Percentiles rank a stretch among this genome's conserved stretches.
These are phyloP conservation scores for Panicum miliaceum DNA, from an alignment of 176 grass and related monocot species.

Conservation along the genomic window DNA sequence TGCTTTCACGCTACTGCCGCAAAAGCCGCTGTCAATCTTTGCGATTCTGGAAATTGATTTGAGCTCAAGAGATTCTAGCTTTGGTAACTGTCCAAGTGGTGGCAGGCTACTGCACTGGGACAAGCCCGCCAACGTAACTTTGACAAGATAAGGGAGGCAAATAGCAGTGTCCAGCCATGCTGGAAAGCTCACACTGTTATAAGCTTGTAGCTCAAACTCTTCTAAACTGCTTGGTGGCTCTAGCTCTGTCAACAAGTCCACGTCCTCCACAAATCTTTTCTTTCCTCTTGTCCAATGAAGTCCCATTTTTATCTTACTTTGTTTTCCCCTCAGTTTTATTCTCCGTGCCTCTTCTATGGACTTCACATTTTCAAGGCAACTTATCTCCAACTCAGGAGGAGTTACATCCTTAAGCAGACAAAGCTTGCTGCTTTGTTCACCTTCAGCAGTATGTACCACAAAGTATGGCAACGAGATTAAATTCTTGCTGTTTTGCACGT, in stretches of 20 bases:
- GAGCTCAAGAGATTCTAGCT: background rate
- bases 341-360: background rate
- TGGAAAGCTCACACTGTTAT: conserved; percentile 19
- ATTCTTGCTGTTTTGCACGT: background rate
- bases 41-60: background rate
- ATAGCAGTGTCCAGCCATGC: background rate
- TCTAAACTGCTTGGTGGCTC: background rate
- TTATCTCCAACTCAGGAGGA: background rate
- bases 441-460: background rate
- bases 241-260: background rate
- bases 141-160: background rate
- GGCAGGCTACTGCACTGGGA: background rate
- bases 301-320: background rate
- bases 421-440: background rate
- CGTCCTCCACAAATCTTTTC: background rate
- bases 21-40: background rate
- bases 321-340: background rate
- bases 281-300: background rate
- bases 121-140: background rate
- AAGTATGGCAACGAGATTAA: background rate
- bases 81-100: conserved; percentile 7
- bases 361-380: conserved; percentile 10
- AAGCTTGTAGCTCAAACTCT: background rate
- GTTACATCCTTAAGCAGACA: background rate
- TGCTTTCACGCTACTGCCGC: too few species aligned